phyloP scores from a whole-genome alignment of 1,284 basidiomycete genomes.

The Cryptococcus wingfieldii region DNA sequence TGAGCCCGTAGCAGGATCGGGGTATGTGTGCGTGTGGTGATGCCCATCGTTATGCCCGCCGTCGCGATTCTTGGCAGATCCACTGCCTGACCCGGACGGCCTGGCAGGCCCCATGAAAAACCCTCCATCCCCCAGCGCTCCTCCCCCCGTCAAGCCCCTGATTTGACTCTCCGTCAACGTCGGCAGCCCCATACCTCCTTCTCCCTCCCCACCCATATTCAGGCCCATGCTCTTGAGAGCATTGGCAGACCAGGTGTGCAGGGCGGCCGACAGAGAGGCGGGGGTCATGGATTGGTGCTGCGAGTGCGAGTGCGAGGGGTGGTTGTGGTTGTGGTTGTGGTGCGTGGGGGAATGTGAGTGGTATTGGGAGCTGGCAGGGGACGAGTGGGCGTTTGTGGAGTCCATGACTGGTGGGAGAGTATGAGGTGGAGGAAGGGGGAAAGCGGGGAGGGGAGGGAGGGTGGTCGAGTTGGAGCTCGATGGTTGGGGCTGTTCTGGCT shows the following conservation, averaged over 20 bases:
- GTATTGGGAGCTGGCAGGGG: conserved; percentile 18
- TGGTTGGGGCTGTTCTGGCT: not conserved
- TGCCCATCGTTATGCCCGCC: too few relatives aligned
- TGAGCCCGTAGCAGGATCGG: not conserved
- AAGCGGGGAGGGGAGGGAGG: not conserved
- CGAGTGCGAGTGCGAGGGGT: not conserved
- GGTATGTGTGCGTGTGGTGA: not conserved
- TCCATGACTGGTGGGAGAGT: conserved; percentile 41
- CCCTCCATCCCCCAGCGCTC: conserved; percentile 34
- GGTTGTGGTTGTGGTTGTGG: not conserved
- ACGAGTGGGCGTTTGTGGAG: conserved; percentile 35
- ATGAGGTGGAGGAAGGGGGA: conserved; percentile 15
- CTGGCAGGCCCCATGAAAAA: conserved; percentile 15
- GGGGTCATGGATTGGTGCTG: not conserved
- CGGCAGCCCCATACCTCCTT: conserved; percentile 16
- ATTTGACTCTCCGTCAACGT: conserved; percentile 40
- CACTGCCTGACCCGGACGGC: not conserved
- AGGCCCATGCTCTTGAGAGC: conserved; percentile 32
- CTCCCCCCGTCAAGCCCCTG: conserved; percentile 38
- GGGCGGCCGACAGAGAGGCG: conserved; percentile 19
- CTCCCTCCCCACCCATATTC: too few relatives aligned
- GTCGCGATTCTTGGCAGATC: too few relatives aligned
- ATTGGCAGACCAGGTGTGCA: conserved; percentile 39
- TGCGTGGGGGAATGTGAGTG: conserved; percentile 4
- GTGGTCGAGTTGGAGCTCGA: not conserved